Evolutionary conservation across 768 basidiomycete genomes (phyloP), one percentile per base, ranked within the genome.

Genomic region (Lentinula aciculospora): DNA sequence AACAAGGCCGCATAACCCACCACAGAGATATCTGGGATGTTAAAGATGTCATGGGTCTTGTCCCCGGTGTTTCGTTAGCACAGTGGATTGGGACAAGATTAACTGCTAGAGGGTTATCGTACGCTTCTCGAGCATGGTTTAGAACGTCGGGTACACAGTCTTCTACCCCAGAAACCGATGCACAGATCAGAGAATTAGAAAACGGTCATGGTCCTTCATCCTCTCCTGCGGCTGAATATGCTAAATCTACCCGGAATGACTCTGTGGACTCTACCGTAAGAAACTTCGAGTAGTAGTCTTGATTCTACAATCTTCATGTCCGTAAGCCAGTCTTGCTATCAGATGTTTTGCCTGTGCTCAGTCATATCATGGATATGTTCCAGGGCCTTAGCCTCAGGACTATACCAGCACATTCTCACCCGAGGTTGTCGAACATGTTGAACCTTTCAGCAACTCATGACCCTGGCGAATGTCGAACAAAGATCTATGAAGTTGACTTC

Each of bases 11-110:
- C 59, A 85, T 93, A 60, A 86, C 88, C 3, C 81, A 84, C 63
- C 91, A 94, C 67, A 80, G 88, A 28, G 91, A 92, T 65, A 76
- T 88, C 37, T 92, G 88, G 88, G 89, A 92, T 63, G 75, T 89
- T 42, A 83, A 85, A 67, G 91, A 93, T 66, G 74, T 92, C 58
- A 74, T 90, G 64, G 83, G 84, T 36, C 79, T 91, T 39, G 67
- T 90, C 8, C 89, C 89, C 3, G 88, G 89, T 3, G 78, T 83
- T 59, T 78, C 82, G 8, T 69, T 86, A 44, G 79, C 80, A 1
- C 82, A 88, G 60, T 92, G 88, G 88, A 74, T 91, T 49, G 76
- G 77, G 47, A 79, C 83, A 48, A 78, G 89, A 48, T 69, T 87
- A 27, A 76, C 81, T 1, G 88, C 85, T 28, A 74, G 75, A 57